These are phyloP conservation scores for Fulvia fulva DNA, from an alignment of 2,329 filamentous ascomycete genomes.

Conservation along the genomic window DNA sequence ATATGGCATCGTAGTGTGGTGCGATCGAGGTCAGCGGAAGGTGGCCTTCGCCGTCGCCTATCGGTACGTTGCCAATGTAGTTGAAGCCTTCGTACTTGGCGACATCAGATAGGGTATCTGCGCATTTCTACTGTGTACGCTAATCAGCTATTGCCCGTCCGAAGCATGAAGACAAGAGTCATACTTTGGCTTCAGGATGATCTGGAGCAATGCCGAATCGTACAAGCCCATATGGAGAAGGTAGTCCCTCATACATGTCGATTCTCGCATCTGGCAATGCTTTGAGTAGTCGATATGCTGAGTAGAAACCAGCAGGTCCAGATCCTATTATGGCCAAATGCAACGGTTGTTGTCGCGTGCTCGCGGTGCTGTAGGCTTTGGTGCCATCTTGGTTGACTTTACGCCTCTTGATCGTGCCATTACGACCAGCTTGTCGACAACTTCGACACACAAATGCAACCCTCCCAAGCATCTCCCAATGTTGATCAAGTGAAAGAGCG, in stretches of 20 bases:
- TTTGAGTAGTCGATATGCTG: conserved; percentile 77
- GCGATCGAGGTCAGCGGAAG: conserved; percentile 67
- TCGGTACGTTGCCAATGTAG: conserved; percentile 83
- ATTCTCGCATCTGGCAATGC: conserved; percentile 68
- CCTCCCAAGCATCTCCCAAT: conserved; percentile 11
- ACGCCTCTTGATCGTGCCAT: conserved; percentile 18
- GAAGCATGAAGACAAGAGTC: conserved; percentile 13
- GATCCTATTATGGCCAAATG: conserved; percentile 84
- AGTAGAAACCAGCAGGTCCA: conserved; percentile 94
- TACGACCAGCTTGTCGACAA: conserved; percentile 14
- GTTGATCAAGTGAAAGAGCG: background rate
- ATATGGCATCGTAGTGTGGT: conserved; percentile 83
- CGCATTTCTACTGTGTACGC: conserved; percentile 67
- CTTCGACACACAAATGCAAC: conserved; percentile 19
- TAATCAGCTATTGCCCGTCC: conserved; percentile 19
- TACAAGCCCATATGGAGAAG: conserved; percentile 88
- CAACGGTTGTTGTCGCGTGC: conserved; percentile 46
- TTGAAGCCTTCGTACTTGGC: conserved; percentile 77
- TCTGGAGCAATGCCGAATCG: conserved; percentile 96
- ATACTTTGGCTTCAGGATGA: conserved; percentile 94
- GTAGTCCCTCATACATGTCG: conserved; percentile 95
- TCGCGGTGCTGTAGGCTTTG: conserved; percentile 25
- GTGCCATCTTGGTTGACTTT: background rate
- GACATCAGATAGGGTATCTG: conserved; percentile 88
- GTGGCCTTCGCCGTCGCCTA: conserved; percentile 54